Evolutionary conservation across 306 rosid species (phyloP).

Genomic region (Acacia acuminata): DNA sequence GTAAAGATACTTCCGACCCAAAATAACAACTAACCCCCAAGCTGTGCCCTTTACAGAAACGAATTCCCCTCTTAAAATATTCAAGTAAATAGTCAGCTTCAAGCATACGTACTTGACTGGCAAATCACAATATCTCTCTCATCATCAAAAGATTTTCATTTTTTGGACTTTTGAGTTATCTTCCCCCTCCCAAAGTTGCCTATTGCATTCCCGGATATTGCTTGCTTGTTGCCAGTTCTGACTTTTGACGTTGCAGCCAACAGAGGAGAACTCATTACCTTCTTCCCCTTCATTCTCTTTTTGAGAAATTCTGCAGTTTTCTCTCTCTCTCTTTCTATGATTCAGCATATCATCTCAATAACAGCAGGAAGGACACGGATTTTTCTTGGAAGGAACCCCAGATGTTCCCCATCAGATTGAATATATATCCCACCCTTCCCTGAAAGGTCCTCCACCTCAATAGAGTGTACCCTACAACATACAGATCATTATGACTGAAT

Average conservation of each 20-base stretch:
- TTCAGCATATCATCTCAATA: constrained; percentile 83
- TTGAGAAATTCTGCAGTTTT: neutral
- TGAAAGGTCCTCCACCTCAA: constrained; percentile 78
- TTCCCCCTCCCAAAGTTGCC: neutral
- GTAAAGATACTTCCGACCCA: neutral
- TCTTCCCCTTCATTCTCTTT: neutral
- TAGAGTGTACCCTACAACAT: constrained; percentile 54
- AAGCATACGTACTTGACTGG: neutral
- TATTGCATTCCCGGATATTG: neutral
- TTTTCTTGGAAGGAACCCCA: constrained; percentile 88
- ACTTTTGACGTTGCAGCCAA: neutral
- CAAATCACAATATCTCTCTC: constrained; percentile 13
- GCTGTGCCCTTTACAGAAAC: neutral
- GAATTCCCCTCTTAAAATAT: constrained; percentile 5
- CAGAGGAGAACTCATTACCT: neutral
- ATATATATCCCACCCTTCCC: constrained; percentile 61
- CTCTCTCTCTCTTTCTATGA: neutral
- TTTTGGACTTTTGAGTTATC: neutral
- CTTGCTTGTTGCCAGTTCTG: constrained; percentile 1
- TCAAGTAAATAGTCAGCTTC: neutral
- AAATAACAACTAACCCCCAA: neutral
- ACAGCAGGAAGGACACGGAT: constrained; percentile 71
- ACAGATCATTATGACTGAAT: constrained; percentile 33
- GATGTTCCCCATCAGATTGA: constrained; percentile 93
- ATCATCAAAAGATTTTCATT: neutral